Percentiles rank a stretch among this genome's conserved stretches.
phyloP scores from a whole-genome alignment of 345 rosid genomes.

The Adansonia digitata region DNA sequence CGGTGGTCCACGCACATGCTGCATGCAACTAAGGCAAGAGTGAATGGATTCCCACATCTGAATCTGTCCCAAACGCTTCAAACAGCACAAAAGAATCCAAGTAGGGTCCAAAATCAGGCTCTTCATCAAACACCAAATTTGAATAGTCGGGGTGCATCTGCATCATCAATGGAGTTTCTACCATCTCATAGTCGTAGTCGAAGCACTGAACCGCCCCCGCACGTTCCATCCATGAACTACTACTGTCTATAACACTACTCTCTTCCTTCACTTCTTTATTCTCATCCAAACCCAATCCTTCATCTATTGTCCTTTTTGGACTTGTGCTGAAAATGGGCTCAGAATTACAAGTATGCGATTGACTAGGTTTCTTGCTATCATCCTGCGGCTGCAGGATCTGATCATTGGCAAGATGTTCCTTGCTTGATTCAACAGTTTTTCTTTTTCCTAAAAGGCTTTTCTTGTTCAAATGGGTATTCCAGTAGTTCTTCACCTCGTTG shows the following conservation, averaged over 20 bases:
- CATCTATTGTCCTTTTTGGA: neutral
- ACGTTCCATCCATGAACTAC: constrained; percentile 38
- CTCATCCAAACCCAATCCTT: neutral
- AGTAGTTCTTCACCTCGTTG: too few species aligned
- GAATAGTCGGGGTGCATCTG: neutral
- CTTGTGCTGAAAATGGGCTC: neutral
- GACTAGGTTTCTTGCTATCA: neutral
- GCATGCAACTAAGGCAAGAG: constrained; percentile 29
- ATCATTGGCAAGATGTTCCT: constrained; percentile 4
- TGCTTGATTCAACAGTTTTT: constrained; percentile 15
- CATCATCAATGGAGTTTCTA: constrained; percentile 28
- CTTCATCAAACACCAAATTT: constrained; percentile 29
- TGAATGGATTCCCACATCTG: constrained; percentile 1
- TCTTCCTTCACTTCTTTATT: constrained; percentile 11
- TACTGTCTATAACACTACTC: neutral
- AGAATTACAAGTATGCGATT: neutral
- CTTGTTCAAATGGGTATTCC: constrained; percentile 77
- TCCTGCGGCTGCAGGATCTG: neutral
- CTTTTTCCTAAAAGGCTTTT: constrained; percentile 30
- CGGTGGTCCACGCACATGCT: neutral
- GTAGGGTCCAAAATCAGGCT: constrained; percentile 36
- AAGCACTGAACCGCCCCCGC: constrained; percentile 27
- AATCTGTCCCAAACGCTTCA: too few species aligned
- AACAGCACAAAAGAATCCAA: constrained; percentile 33
- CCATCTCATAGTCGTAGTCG: constrained; percentile 17